Conservation (phyloP, 1,284 basidiomycete genomes). For the Irpex sp. region DNA sequence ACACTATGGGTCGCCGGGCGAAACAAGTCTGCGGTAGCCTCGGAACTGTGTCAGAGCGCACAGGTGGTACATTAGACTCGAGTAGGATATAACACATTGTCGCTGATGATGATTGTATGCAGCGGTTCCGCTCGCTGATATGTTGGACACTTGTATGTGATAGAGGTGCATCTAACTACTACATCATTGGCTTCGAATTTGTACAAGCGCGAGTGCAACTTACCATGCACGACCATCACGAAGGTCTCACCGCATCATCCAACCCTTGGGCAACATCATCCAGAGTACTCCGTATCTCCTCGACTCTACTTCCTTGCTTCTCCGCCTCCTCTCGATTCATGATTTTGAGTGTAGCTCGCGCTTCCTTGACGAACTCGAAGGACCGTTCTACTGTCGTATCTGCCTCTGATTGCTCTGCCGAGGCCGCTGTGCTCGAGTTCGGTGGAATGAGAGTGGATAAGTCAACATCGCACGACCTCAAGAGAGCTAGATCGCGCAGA, state of each 20-base stretch:
- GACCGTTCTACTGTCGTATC: conserved; percentile 46
- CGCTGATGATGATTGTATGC: too few relatives aligned
- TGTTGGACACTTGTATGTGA: too few relatives aligned
- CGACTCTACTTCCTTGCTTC: conserved; percentile 45
- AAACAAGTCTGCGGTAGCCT: too few relatives aligned
- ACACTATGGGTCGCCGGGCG: neutral
- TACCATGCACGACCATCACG: too few relatives aligned
- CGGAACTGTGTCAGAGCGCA: too few relatives aligned
- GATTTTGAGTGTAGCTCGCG: conserved; percentile 50
- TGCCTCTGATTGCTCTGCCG: conserved; percentile 27
- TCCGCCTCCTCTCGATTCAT: conserved; percentile 51
- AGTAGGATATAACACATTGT: too few relatives aligned
- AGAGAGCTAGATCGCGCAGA: conserved; percentile 68
- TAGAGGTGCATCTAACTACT: too few relatives aligned
- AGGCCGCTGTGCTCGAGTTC: conserved; percentile 9
- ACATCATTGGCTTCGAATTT: too few relatives aligned
- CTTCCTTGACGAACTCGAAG: conserved; percentile 43
- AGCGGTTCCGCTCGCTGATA: too few relatives aligned
- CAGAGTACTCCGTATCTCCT: conserved; percentile 44
- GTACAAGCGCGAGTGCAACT: too few relatives aligned
- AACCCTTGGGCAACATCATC: conserved; percentile 50
- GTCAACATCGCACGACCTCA: conserved; percentile 59
- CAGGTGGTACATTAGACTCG: too few relatives aligned
- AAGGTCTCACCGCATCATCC: neutral
- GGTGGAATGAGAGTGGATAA: conserved; percentile 38